These are phyloP conservation scores for Yamadazyma sp. DNA, from an alignment of 805 yeast species.

Conservation along the genomic window DNA sequence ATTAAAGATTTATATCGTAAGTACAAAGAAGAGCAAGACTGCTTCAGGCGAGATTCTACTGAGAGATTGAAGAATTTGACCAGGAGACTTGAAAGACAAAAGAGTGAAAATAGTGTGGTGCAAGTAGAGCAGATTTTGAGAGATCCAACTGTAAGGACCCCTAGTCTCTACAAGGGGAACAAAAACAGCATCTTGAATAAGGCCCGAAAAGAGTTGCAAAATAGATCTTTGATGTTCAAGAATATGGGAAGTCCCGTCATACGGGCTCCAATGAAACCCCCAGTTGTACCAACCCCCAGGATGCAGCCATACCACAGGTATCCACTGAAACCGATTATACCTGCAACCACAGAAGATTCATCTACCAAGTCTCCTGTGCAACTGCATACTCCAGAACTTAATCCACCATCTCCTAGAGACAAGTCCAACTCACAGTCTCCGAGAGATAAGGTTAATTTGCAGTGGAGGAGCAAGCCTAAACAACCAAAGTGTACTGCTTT, in stretches of 20 bases:
- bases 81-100: conserved; percentile 36
- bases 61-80: conserved; percentile 45
- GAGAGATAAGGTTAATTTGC: too few relatives aligned
- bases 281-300: too few relatives aligned
- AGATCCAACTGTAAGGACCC: conserved; percentile 30
- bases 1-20: conserved; percentile 38
- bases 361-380: too few relatives aligned
- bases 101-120: conserved; percentile 42
- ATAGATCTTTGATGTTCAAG: conserved; percentile 34
- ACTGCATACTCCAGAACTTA: too few relatives aligned
- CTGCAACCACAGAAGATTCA: too few relatives aligned
- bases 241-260: background rate
- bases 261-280: too few relatives aligned
- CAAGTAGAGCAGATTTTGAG: conserved; percentile 26
- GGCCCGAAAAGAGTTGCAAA: conserved; percentile 37
- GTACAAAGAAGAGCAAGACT: conserved; percentile 42
- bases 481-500: too few relatives aligned
- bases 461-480: too few relatives aligned
- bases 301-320: background rate
- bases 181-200: conserved; percentile 29
- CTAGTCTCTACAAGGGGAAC: conserved; percentile 12
- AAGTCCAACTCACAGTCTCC: too few relatives aligned
- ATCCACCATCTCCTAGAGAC: too few relatives aligned
- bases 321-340: too few relatives aligned
- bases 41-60: conserved; percentile 44